Percentiles rank a stretch among this genome's conserved stretches.
These are phyloP conservation scores for Epichloe bromicola DNA, from an alignment of 2,329 filamentous ascomycete species.

Conservation along the genomic window DNA sequence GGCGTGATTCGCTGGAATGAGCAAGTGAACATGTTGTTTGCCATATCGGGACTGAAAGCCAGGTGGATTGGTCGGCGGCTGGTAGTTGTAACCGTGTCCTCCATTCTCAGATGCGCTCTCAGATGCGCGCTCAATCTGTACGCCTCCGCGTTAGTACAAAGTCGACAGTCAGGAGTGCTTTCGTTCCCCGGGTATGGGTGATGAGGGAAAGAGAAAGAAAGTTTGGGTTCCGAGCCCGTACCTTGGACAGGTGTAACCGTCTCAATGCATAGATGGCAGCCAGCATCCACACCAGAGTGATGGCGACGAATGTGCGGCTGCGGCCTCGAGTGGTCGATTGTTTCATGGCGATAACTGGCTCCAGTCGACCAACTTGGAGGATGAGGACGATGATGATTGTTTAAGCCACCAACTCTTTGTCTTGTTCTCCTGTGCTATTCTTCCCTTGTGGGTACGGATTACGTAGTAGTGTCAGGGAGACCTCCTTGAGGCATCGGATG, in stretches of 20 bases:
- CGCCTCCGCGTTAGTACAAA: too few species aligned
- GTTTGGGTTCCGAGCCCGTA: neutral
- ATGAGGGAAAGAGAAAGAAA: too few species aligned
- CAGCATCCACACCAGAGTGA: neutral
- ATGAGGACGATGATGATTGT: neutral
- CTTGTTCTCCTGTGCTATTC: too few species aligned
- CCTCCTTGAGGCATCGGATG: too few species aligned
- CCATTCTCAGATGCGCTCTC: neutral
- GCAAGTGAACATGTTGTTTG: neutral
- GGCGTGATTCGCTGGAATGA: neutral
- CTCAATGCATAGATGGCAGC: neutral
- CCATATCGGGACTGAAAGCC: neutral
- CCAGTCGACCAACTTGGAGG: neutral
- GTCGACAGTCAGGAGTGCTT: too few species aligned
- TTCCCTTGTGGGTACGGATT: too few species aligned
- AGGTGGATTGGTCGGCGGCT: neutral
- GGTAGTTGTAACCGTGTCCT: neutral
- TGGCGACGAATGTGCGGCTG: neutral
- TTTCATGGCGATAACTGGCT: neutral
- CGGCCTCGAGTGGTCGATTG: neutral
- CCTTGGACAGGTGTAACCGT: neutral
- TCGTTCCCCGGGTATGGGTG: too few species aligned
- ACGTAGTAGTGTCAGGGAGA: too few species aligned
- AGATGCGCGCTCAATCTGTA: neutral
- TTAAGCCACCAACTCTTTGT: too few species aligned